phyloP scores from a whole-genome alignment of 164 flowering plant genomes.

The Houttuynia cordata region DNA sequence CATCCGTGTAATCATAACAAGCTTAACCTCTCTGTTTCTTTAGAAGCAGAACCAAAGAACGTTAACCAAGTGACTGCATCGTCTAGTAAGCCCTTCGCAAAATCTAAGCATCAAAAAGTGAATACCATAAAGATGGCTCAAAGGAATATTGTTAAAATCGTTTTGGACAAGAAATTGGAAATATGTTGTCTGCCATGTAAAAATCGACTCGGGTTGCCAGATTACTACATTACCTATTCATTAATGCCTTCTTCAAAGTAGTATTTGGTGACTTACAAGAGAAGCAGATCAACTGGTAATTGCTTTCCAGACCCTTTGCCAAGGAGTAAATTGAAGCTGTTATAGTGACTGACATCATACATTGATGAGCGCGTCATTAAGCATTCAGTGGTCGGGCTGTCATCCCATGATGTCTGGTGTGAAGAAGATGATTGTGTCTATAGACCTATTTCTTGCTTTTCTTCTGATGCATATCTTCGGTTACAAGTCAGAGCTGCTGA shows the following conservation, averaged over 20 bases:
- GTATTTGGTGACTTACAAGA: slow-evolving; percentile 34
- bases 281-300: slow-evolving; percentile 6
- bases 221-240: slow-evolving; percentile 37
- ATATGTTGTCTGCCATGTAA: slow-evolving; percentile 59
- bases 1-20: slow-evolving; percentile 12
- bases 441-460: slow-evolving; percentile 56
- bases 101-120: slow-evolving; percentile 10
- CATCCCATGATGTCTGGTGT: slow-evolving; percentile 56
- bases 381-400: slow-evolving; percentile 9
- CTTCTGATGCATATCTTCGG: slow-evolving; percentile 49
- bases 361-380: slow-evolving; percentile 37
- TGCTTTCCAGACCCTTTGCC: slow-evolving; percentile 4
- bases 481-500: slow-evolving; percentile 66
- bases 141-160: slow-evolving; percentile 11
- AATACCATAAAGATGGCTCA: slow-evolving; percentile 6
- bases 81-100: slow-evolving; percentile 12
- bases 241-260: slow-evolving; percentile 42
- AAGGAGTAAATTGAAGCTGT: slow-evolving; percentile 23
- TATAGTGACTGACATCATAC: slow-evolving; percentile 40
- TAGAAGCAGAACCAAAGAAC: slow-evolving; percentile 13
- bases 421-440: slow-evolving; percentile 88
- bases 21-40: slow-evolving; percentile 11
- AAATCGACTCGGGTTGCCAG: slow-evolving; percentile 56
- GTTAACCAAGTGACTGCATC: slow-evolving; percentile 21
- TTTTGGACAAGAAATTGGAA: slow-evolving; percentile 28